Conservation (phyloP, 495 filamentous ascomycete species). For the Neurospora tetraspora region DNA sequence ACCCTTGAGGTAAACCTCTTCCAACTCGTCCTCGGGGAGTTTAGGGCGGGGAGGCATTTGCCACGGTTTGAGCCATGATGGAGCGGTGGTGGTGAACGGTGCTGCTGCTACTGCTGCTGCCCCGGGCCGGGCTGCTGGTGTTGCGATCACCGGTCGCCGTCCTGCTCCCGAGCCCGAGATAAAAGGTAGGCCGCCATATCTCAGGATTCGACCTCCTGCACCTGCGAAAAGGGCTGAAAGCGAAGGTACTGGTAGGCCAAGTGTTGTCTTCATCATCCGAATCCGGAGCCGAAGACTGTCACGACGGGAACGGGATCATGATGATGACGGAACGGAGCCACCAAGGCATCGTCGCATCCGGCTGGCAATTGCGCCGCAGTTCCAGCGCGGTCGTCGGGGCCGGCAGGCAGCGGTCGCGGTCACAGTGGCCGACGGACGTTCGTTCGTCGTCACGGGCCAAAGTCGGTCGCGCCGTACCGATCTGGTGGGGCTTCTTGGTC, state of each 20-base stretch:
- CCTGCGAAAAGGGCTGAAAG: not conserved
- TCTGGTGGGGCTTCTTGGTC: not conserved
- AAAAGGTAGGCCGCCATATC: not conserved
- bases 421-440: not conserved
- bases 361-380: not conserved
- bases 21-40: slow-evolving; percentile 62
- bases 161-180: not conserved
- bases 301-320: not conserved
- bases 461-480: not conserved
- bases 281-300: not conserved
- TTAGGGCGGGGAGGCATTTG: slow-evolving; percentile 64
- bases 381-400: not conserved
- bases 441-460: not conserved
- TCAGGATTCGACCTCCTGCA: not conserved
- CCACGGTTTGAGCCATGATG: slow-evolving; percentile 8
- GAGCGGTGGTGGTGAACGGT: not conserved
- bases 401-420: not conserved
- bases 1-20: slow-evolving; percentile 80
- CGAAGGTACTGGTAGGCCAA: not conserved
- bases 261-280: not conserved
- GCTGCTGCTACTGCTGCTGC: not conserved
- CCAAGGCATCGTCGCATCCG: not conserved
- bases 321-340: not conserved
- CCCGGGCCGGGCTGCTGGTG: not conserved
- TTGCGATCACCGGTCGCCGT: not conserved